phyloP scores from a whole-genome alignment of 495 filamentous ascomycete species.

The Beverwykella pulmonaria region DNA sequence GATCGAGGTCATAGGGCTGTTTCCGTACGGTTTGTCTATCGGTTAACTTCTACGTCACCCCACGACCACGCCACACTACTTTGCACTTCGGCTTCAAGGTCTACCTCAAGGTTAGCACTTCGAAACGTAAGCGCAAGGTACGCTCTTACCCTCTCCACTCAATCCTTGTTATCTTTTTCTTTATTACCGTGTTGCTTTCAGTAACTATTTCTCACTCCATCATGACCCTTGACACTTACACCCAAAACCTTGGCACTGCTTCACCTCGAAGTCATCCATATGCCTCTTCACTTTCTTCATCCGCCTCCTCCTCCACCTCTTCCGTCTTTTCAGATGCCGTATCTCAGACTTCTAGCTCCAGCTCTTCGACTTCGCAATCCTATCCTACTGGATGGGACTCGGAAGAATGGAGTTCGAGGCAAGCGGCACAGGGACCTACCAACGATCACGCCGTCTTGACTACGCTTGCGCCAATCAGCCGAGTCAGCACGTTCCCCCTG shows the following conservation, averaged over 20 bases:
- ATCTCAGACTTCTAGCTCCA: constrained; percentile 51
- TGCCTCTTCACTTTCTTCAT: constrained; percentile 67
- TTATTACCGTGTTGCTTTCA: constrained; percentile 14
- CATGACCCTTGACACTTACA: constrained; percentile 36
- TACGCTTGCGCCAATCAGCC: constrained; percentile 28
- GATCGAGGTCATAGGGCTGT: constrained; percentile 33
- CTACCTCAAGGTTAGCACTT: constrained; percentile 25
- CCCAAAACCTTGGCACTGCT: constrained; percentile 30
- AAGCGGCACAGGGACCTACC: not conserved
- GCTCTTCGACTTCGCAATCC: constrained; percentile 19
- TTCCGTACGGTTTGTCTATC: constrained; percentile 40
- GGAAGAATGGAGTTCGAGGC: constrained; percentile 31
- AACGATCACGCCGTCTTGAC: constrained; percentile 4
- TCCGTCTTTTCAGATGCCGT: constrained; percentile 78
- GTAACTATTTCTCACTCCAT: constrained; percentile 12
- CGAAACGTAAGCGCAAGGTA: constrained; percentile 26
- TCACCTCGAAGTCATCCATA: constrained; percentile 54
- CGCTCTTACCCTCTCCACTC: constrained; percentile 34
- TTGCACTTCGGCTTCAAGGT: constrained; percentile 20
- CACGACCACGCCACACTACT: constrained; percentile 35
- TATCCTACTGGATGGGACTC: constrained; percentile 26
- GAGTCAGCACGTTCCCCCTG: constrained; percentile 33
- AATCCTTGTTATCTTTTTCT: constrained; percentile 28
- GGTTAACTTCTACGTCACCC: constrained; percentile 38
- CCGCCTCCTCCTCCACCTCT: constrained; percentile 71